Base-by-base conservation (phyloP, 306 rosid species). In the Quercus dentata region DNA sequence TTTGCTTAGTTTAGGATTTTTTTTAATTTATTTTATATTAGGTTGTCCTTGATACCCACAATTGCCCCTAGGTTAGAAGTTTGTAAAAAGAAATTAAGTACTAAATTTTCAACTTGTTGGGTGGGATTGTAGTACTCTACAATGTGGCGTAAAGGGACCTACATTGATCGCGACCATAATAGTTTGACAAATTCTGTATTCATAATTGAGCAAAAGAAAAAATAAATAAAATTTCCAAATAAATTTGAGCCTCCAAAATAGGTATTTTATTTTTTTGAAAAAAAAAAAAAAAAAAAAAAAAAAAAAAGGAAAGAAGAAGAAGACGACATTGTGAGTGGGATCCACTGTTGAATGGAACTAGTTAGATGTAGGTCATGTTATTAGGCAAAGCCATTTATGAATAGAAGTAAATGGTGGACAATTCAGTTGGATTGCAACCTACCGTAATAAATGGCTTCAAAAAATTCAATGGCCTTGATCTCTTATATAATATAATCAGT, bases 321-420 rank as follows among this genome's bases (percentile, higher is more conserved):
- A 65, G 1, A 35, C 6, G 79, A 73, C 75, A 72, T 46, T 52
- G 33, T 67, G 49, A 70, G 90, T 91, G 94, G 92, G 92, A 85
- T 79, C 91, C 89, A 87, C 89, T 80, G 88, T 83, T 88, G 93
- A 86, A 83, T 74, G 63, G 71, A 86, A 85, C 76, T 25, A 65
- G 81, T 86, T 85, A 75, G 84, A 81, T 69, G 82, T 70, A 71
- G 86, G 88, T 81, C 83, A 68, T 86, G 81, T 86, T 89, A 83
- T 84, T 88, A 85, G 90, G 88, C 84, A 80, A 75, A 88, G 84
- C 92, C 82, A 91, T 91, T 93, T 86, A 91, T 88, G 97, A 89
- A 83, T 51, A 62, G 91, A 85, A 90, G 90, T 93, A 82, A 91
- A 86, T 88, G 83, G 86, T 83, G 90, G 74, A 59, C 85, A 85